These are phyloP conservation scores for Volvox africanus DNA, from an alignment of 139 green algal species.

Conservation along the genomic window DNA sequence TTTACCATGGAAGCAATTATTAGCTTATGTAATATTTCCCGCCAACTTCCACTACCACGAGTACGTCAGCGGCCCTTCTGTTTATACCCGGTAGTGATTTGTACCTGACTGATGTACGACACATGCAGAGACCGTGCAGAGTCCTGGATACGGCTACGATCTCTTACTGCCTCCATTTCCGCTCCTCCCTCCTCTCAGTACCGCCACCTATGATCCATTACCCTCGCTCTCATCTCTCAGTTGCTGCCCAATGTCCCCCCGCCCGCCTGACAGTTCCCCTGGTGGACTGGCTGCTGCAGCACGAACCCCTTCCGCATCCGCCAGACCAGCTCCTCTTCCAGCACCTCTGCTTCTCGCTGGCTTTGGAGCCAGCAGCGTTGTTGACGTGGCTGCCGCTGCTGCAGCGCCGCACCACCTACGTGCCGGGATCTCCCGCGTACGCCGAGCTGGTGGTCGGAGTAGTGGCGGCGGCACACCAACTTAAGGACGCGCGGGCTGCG, in stretches of 20 bases:
- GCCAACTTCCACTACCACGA: too few species aligned
- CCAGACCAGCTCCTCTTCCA: slow-evolving; percentile 30
- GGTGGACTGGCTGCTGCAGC: slow-evolving; percentile 35
- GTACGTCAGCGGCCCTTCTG: too few species aligned
- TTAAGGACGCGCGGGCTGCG: slow-evolving; percentile 8
- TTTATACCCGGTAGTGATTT: too few species aligned
- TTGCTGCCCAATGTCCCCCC: neutral
- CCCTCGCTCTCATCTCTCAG: neutral
- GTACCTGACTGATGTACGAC: too few species aligned
- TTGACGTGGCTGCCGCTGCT: slow-evolving; percentile 7
- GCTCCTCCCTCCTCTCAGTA: too few species aligned
- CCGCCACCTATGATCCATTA: too few species aligned
- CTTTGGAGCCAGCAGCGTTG: neutral
- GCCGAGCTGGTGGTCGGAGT: slow-evolving; percentile 30
- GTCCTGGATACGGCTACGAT: too few species aligned
- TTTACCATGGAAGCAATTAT: too few species aligned
- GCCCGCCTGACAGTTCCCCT: neutral
- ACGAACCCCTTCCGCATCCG: neutral
- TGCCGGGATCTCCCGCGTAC: neutral
- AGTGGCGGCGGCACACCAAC: slow-evolving; percentile 30
- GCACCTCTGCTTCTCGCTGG: slow-evolving; percentile 38
- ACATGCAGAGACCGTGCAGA: too few species aligned
- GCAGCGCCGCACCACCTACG: neutral
- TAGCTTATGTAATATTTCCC: too few species aligned
- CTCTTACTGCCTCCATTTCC: too few species aligned